Evolutionary conservation across 768 basidiomycete species (phyloP).

Genomic region (Xerocomus brunneocitrinus): DNA sequence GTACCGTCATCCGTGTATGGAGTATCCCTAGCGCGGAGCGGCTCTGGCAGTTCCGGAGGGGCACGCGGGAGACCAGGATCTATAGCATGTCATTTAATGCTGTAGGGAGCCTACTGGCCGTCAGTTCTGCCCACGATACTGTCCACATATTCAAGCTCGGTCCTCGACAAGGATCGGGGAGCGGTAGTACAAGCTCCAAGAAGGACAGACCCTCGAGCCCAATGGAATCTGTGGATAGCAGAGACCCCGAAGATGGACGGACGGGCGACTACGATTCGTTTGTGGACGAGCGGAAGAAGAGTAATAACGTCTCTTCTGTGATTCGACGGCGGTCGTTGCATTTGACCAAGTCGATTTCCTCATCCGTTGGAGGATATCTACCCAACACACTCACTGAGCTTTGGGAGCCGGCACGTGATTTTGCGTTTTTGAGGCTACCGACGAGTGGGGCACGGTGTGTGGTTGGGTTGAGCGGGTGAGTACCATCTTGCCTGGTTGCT

Average conservation of each 20-base stretch:
- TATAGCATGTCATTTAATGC: constrained; percentile 84
- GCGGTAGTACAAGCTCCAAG: constrained; percentile 9
- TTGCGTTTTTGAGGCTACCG: constrained; percentile 85
- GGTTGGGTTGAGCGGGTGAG: constrained; percentile 85
- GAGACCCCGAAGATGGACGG: constrained; percentile 50
- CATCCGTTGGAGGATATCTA: constrained; percentile 79
- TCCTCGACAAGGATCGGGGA: constrained; percentile 26
- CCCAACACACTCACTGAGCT: constrained; percentile 90
- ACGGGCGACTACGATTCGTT: constrained; percentile 83
- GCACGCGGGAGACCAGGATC: constrained; percentile 82
- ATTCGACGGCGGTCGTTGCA: constrained; percentile 69
- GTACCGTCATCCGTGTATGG: constrained; percentile 96
- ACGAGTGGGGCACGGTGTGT: constrained; percentile 74
- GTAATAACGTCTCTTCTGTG: constrained; percentile 52
- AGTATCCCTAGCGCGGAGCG: constrained; percentile 87
- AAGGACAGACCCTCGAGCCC: constrained; percentile 48
- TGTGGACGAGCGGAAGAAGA: constrained; percentile 69
- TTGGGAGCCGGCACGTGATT: constrained; percentile 96
- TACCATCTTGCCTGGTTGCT: constrained; percentile 11
- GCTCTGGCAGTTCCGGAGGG: constrained; percentile 91
- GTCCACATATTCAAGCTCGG: constrained; percentile 95
- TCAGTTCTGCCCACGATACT: constrained; percentile 89
- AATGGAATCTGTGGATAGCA: constrained; percentile 59
- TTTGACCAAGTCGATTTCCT: constrained; percentile 67
- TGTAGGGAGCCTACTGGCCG: constrained; percentile 78